These are phyloP conservation scores for carrot (Daucus carota) DNA, from an alignment of 129 eudicot species.

Conservation along the genomic window DH1_v3.0 NC_030387.2:40874001-40874500, in stretches of 20 bases:
- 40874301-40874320: background rate
- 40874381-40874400: slow-evolving; percentile 80
- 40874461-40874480: background rate
- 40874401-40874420: slow-evolving; percentile 89
- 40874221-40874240: background rate
- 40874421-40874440: slow-evolving; percentile 97
- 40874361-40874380: slow-evolving; percentile 99
- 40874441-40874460: slow-evolving; percentile 27
- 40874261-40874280: no score
- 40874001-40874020: background rate
- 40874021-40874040: no score
- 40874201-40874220: background rate
- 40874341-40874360: slow-evolving; percentile 72
- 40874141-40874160: background rate
- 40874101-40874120: no score
- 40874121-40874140: background rate
- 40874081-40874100: background rate
- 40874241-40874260: no score
- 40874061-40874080: background rate
- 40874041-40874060: background rate
- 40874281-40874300: background rate
- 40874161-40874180: no score
- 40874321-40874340: background rate
- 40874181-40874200: background rate
- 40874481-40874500: background rate